Base-by-base conservation (phyloP, 129 eudicot genomes). In the Logfia minima region DNA sequence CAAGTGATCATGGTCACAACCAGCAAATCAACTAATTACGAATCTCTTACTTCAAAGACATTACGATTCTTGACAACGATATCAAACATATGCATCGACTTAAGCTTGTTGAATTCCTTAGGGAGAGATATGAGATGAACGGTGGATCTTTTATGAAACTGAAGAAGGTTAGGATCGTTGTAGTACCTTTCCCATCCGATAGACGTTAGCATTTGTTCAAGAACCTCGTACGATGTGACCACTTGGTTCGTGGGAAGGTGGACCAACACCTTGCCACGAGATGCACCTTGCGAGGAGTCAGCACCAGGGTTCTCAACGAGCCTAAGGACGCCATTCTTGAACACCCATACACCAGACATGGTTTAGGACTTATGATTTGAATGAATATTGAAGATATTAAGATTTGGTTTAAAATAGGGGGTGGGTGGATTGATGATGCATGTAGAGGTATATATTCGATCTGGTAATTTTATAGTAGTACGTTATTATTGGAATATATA, bases 331-430 rank as follows among this genome's bases (percentile, higher is more conserved):
- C 98, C 96, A 48, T 90, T 88, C 77, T 92, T 90, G 90, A 92
- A 92, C 74, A 90, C 94, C 98, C 98, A 92, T 21, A 92, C 98
- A 55, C 98, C 98, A 6, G 98, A 88, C 98, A 55, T 17, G 60
- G 66, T n/a, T 26, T 34, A 2, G 52, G 34, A 62, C 8, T 17
- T 39, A 65, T 69, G 35, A 39, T 64, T 62, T 66, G 52, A 31
- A 35, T 19, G 74, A 17, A 63, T 41, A 28, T 32, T 28, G 31
- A 61, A 48, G 72, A 76, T 76, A 48, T 48, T 63, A 43, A 43
- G 68, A 75, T 65, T 75, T 52, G 65, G 72, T 66, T 66, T 76
- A 65, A 45, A 24, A 76, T 76, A 76, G 69, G 60, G 37, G 37
- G 59, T 22, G 5, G 70, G 60, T 65, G 45, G 70, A 37, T 65